Evolutionary conservation across 2,329 filamentous ascomycete genomes (phyloP), one percentile per base, ranked within the genome.

Genomic region (Graphilbum sp.): DNA sequence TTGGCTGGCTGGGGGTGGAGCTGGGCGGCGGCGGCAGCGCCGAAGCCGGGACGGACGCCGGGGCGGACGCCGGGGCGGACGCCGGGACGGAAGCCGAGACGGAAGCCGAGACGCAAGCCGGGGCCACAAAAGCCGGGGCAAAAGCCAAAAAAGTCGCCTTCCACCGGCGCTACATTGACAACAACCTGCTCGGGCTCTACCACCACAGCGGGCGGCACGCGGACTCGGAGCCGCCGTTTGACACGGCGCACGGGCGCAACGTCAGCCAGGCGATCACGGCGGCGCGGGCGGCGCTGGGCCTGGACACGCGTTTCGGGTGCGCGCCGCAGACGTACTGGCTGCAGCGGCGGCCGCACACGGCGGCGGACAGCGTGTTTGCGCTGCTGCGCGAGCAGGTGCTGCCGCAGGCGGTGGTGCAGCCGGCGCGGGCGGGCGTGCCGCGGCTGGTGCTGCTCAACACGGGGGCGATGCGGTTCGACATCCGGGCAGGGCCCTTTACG

Each of bases 401-500:
- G 1, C 83, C 85, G 0, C 70, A 71, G 32, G 60, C 78, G 2
- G 59, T 86, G 24, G 59, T 61, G 40, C 75, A 73, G 39, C 52
- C 69, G 31, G 66, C 75, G 40, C 46, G 43, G 11, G 40, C 41
- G 10, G 27, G 41, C 23, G 65, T 69, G 31, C 68, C 85, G 10
- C 69, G 73, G 7, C 60, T 96, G 11, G 75, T 79, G 23, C 72
- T 96, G 36, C 66, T 82, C 40, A 98, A 98, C 57, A 94, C 84
- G 0, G 90, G 90, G 20, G 83, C 82, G 4, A 75, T 98, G 46
- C 81, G 90, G 33, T 98, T 96, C 56, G 90, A 98, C 55, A 82
- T 98, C 43, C 93, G 95, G 66, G 75, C 88, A 54, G 90, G 90
- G 0, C 65, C 78, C 0, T 96, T 96, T 52, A 96, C 90, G 0